These are phyloP conservation scores for Draba incana DNA, from an alignment of 345 rosid genomes.

Conservation along the genomic window DNA sequence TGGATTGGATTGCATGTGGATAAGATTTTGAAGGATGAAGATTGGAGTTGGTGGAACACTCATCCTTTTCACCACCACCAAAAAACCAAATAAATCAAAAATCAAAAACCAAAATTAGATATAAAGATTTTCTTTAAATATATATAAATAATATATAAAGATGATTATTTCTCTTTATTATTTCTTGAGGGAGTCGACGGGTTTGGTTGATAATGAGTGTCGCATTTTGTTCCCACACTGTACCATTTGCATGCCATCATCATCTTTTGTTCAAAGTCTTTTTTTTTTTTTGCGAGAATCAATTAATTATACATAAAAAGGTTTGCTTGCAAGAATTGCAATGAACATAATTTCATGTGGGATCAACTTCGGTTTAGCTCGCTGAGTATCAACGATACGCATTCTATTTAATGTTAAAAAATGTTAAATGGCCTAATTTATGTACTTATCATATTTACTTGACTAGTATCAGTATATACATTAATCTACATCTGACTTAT, in stretches of 20 bases:
- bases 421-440: not conserved
- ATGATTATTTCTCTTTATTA: slow-evolving; percentile 2
- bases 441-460: too few relatives aligned
- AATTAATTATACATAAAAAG: slow-evolving; percentile 16
- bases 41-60: slow-evolving; percentile 52
- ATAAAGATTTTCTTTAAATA: slow-evolving; percentile 9
- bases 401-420: not conserved
- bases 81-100: slow-evolving; percentile 6
- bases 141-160: not conserved
- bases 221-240: slow-evolving; percentile 46
- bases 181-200: slow-evolving; percentile 28
- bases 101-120: slow-evolving; percentile 7
- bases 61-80: slow-evolving; percentile 47
- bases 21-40: slow-evolving; percentile 47
- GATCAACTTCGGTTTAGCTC: slow-evolving; percentile 37
- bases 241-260: slow-evolving; percentile 45
- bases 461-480: too few relatives aligned
- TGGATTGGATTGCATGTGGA: slow-evolving; percentile 42
- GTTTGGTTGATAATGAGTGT: slow-evolving; percentile 48
- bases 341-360: slow-evolving; percentile 34
- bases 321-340: slow-evolving; percentile 34
- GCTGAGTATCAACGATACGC: slow-evolving; percentile 24
- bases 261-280: slow-evolving; percentile 35
- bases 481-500: too few relatives aligned
- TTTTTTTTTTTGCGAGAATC: slow-evolving; percentile 1